phyloP scores from a whole-genome alignment of 225 moss, liverwort and hornwort genomes.

The Sphagnum tenellum region DNA sequence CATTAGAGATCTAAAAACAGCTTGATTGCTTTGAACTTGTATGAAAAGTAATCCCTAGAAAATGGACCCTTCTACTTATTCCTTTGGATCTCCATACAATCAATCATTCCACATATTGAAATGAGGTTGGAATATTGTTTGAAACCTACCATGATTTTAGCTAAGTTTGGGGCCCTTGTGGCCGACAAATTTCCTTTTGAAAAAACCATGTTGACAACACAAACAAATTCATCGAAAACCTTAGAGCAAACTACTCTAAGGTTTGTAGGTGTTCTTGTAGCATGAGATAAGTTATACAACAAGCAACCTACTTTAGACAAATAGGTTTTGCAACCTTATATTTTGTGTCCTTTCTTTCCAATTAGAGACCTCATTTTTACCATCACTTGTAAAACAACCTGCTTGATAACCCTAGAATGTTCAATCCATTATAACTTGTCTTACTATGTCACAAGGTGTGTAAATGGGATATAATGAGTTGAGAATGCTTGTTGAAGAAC shows the following conservation, averaged over 20 bases:
- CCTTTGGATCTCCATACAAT: background rate
- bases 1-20: too few relatives aligned
- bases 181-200: background rate
- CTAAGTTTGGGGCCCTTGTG: background rate
- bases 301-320: background rate
- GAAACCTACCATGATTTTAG: background rate
- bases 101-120: background rate
- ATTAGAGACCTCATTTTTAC: background rate
- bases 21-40: background rate
- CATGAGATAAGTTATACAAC: background rate
- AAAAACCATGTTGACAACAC: background rate
- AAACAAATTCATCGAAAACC: background rate
- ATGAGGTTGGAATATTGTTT: background rate
- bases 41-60: background rate
- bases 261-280: background rate
- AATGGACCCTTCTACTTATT: background rate
- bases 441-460: background rate
- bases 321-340: background rate
- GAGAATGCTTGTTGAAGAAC: too few relatives aligned
- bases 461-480: too few relatives aligned
- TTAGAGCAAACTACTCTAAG: background rate
- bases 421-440: background rate
- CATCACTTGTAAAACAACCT: background rate
- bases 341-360: background rate
- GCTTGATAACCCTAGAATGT: background rate